Conservation (phyloP, 345 rosid genomes). For the Punica granatum region DNA sequence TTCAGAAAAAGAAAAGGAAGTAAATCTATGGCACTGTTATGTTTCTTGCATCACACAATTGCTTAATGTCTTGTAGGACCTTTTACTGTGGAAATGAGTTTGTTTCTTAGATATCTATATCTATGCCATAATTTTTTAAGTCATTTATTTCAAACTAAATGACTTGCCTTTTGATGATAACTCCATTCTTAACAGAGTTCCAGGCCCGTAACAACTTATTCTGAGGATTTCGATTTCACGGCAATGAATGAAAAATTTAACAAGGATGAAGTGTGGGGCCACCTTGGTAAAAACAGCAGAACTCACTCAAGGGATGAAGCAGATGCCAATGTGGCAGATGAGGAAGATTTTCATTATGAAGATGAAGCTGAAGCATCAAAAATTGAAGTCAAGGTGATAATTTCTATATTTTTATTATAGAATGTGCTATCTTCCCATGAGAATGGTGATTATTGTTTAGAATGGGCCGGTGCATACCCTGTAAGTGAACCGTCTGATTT, state of each 20-base stretch:
- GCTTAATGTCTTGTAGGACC: too few relatives aligned
- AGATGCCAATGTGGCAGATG: constrained; percentile 27
- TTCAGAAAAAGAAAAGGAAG: too few relatives aligned
- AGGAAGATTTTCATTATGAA: constrained; percentile 47
- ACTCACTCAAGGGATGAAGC: constrained; percentile 25
- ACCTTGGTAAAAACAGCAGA: constrained; percentile 68
- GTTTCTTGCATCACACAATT: too few relatives aligned
- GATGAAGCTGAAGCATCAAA: constrained; percentile 43
- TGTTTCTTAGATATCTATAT: too few relatives aligned
- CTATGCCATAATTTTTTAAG: too few relatives aligned
- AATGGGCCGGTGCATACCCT: too few relatives aligned
- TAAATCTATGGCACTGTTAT: too few relatives aligned
- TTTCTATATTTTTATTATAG: not conserved
- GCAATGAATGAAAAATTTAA: constrained; percentile 97
- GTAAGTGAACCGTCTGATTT: too few relatives aligned
- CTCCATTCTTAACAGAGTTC: constrained; percentile 21
- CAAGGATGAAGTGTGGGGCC: constrained; percentile 96
- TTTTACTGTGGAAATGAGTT: too few relatives aligned
- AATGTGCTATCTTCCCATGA: not conserved
- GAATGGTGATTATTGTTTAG: not conserved
- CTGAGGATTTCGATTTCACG: constrained; percentile 82
- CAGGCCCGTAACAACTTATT: constrained; percentile 50
- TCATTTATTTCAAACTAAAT: not conserved
- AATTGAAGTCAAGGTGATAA: constrained; percentile 35
- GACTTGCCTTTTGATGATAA: not conserved